phyloP scores from a whole-genome alignment of 2,329 filamentous ascomycete genomes.

The Arthrobotrys sinensis region DNA sequence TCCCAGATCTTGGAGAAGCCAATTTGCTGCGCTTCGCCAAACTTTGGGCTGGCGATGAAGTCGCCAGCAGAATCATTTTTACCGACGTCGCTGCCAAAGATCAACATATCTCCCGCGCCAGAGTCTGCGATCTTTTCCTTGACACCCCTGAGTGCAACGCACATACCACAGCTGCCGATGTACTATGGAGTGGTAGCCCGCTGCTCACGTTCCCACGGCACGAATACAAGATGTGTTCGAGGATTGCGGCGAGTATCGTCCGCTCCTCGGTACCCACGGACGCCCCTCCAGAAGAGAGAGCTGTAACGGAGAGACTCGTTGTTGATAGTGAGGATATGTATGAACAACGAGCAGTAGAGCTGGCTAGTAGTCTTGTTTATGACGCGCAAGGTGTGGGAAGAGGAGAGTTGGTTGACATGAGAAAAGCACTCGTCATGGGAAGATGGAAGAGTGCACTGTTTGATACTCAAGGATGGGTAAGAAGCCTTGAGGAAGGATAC shows the following conservation, averaged over 20 bases:
- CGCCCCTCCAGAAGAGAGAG: slow-evolving; percentile 76
- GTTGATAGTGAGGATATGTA: slow-evolving; percentile 81
- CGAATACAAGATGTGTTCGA: slow-evolving; percentile 98
- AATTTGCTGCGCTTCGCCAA: slow-evolving; percentile 86
- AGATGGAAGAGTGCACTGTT: slow-evolving; percentile 91
- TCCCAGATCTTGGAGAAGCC: slow-evolving; percentile 90
- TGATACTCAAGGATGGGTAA: slow-evolving; percentile 91
- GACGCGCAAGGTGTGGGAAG: slow-evolving; percentile 71
- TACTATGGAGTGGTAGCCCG: slow-evolving; percentile 96
- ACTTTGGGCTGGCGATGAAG: slow-evolving; percentile 86
- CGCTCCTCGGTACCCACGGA: slow-evolving; percentile 84
- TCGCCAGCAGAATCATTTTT: slow-evolving; percentile 89
- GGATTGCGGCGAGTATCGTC: slow-evolving; percentile 96
- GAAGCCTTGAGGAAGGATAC: slow-evolving; percentile 89
- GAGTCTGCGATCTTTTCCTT: slow-evolving; percentile 93
- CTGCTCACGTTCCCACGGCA: slow-evolving; percentile 91
- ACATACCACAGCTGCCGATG: slow-evolving; percentile 95
- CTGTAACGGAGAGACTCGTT: slow-evolving; percentile 80
- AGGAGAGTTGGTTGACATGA: slow-evolving; percentile 83
- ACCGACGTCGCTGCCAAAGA: slow-evolving; percentile 97
- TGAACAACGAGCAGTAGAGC: slow-evolving; percentile 80
- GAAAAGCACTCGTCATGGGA: slow-evolving; percentile 84
- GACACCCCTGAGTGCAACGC: slow-evolving; percentile 99
- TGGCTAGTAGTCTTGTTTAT: slow-evolving; percentile 78
- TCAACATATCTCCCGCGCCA: slow-evolving; percentile 90